Conservation (phyloP, 2,329 filamentous ascomycete species). For the Atkinsonella texensis region DNA sequence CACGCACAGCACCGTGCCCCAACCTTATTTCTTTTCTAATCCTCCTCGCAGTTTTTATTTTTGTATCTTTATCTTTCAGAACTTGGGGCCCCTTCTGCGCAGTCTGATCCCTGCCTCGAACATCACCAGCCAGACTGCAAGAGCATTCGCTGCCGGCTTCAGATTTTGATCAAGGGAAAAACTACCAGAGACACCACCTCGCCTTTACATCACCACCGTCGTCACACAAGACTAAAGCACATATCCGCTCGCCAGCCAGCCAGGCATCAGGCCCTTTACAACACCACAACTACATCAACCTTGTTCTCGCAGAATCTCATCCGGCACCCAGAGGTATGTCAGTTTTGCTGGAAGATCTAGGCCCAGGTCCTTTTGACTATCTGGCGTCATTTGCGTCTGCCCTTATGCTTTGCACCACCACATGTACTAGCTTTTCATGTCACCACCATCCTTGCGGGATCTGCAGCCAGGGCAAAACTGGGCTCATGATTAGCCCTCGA, state of each 20-base stretch:
- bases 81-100: background rate
- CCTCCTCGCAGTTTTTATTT: conserved; percentile 5
- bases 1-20: conserved; percentile 9
- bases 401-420: no score
- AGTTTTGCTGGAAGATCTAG: no score
- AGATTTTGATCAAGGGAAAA: background rate
- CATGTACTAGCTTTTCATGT: no score
- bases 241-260: background rate
- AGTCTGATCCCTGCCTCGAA: background rate
- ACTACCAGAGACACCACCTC: background rate
- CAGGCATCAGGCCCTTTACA: background rate
- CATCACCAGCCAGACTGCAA: background rate
- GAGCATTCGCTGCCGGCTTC: background rate
- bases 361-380: no score
- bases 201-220: background rate
- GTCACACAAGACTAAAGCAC: background rate
- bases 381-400: no score
- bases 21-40: conserved; percentile 10
- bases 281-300: background rate
- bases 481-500: no score
- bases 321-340: no score
- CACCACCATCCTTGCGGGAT: no score
- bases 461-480: no score
- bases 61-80: background rate
- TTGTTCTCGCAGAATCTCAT: no score